phyloP scores from a whole-genome alignment of 148 eudicot species.

The Rhododendron ovatum region DNA sequence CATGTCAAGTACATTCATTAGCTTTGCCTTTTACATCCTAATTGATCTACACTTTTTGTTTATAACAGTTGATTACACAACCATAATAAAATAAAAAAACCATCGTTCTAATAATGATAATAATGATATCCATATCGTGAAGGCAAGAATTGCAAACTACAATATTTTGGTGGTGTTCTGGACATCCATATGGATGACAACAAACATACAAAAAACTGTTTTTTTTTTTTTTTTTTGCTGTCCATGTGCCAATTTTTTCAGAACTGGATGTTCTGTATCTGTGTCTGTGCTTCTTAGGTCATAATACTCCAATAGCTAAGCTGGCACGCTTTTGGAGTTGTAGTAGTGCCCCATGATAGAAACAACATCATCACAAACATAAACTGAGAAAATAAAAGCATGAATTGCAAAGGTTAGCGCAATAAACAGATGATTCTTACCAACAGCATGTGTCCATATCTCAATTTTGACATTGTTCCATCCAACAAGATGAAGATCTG shows the following conservation, averaged over 20 bases:
- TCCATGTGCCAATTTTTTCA: not conserved
- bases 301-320: not conserved
- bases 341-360: not conserved
- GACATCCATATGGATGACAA: not conserved
- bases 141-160: not conserved
- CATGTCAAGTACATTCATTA: not conserved
- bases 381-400: not conserved
- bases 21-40: not conserved
- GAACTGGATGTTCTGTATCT: not conserved
- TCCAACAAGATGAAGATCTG: constrained; percentile 89
- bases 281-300: not conserved
- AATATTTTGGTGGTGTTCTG: not conserved
- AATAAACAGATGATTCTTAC: constrained; percentile 33
- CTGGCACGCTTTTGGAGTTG: not conserved
- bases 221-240: no score
- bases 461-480: constrained; percentile 89
- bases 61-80: not conserved
- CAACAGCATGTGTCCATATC: constrained; percentile 88
- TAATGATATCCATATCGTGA: not conserved
- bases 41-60: not conserved
- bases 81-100: not conserved
- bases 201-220: not conserved
- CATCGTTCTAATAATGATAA: not conserved
- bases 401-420: not conserved
- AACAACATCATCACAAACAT: not conserved